Percentiles rank a stretch among this genome's conserved stretches.
Conservation (phyloP, 164 flowering plant species). For the Vitis vinifera region DNA sequence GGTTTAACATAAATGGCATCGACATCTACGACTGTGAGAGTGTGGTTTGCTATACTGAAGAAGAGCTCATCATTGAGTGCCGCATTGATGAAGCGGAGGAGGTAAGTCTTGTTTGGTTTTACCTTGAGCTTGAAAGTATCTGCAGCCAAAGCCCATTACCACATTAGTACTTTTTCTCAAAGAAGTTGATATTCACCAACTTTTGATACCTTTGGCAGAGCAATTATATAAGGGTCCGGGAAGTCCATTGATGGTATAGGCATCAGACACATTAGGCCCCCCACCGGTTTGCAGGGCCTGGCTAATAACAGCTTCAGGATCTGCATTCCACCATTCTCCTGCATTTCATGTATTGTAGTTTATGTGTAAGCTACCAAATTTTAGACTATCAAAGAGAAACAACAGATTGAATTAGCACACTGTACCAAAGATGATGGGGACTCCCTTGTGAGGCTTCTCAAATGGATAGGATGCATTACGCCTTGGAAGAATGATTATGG, state of each 20-base stretch:
- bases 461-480: slow-evolving; percentile 18
- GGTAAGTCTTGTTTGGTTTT: slow-evolving; percentile 28
- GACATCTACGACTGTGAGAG: slow-evolving; percentile 21
- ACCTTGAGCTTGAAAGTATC: slow-evolving; percentile 40
- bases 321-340: slow-evolving; percentile 50
- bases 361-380: too few species aligned
- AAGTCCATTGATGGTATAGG: slow-evolving; percentile 32
- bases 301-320: slow-evolving; percentile 38
- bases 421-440: slow-evolving; percentile 25
- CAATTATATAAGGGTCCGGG: slow-evolving; percentile 45
- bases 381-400: too few species aligned
- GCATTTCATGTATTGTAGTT: not conserved
- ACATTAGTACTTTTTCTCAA: not conserved
- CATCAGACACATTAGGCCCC: slow-evolving; percentile 49
- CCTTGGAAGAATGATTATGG: slow-evolving; percentile 27
- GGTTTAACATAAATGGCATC: slow-evolving; percentile 31
- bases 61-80: slow-evolving; percentile 48
- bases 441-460: slow-evolving; percentile 21
- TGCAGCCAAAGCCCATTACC: slow-evolving; percentile 2
- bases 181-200: not conserved
- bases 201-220: slow-evolving; percentile 33
- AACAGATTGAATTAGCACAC: too few species aligned
- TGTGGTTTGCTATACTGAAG: slow-evolving; percentile 34
- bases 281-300: slow-evolving; percentile 49
- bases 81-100: slow-evolving; percentile 31